These are phyloP conservation scores for Pseudotsuga menziesii DNA, from an alignment of 75 land plant species.

Conservation along the genomic window DNA sequence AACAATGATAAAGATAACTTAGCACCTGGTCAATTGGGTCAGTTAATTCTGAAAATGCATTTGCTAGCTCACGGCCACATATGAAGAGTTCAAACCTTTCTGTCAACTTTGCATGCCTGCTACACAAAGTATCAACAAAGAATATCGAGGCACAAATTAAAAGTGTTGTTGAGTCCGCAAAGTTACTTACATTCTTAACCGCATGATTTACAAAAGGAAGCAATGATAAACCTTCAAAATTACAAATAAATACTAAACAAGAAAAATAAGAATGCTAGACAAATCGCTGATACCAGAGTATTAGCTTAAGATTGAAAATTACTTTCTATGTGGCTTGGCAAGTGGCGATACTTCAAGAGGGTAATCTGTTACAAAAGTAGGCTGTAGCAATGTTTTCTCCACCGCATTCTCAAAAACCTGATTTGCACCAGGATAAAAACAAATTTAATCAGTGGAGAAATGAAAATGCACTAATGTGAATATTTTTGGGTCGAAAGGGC, in stretches of 20 bases:
- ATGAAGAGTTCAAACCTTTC: constrained; percentile 95
- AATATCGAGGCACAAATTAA: neutral
- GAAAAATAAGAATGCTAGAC: neutral
- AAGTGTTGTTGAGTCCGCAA: neutral
- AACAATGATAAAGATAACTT: neutral
- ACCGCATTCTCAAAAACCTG: constrained; percentile 85
- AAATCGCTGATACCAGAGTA: neutral
- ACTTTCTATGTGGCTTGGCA: constrained; percentile 91
- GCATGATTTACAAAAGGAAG: neutral
- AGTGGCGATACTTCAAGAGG: constrained; percentile 93
- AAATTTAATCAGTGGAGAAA: neutral
- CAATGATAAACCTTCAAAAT: no score
- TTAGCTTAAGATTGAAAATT: neutral
- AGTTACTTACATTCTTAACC: neutral
- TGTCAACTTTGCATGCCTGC: constrained; percentile 63
- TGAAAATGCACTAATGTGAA: neutral
- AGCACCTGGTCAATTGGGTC: constrained; percentile 91
- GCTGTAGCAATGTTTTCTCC: constrained; percentile 79
- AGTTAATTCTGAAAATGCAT: constrained; percentile 93
- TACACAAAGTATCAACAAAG: constrained; percentile 4
- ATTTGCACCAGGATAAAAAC: neutral
- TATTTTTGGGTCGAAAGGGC: neutral
- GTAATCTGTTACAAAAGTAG: constrained; percentile 89
- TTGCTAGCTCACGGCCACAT: constrained; percentile 91
- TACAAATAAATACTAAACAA: neutral